A percentile compares a stretch with the other conserved stretches of the same genome.
phyloP scores from a whole-genome alignment of 2,329 filamentous ascomycete species.

The Colletotrichum cereale region DNA sequence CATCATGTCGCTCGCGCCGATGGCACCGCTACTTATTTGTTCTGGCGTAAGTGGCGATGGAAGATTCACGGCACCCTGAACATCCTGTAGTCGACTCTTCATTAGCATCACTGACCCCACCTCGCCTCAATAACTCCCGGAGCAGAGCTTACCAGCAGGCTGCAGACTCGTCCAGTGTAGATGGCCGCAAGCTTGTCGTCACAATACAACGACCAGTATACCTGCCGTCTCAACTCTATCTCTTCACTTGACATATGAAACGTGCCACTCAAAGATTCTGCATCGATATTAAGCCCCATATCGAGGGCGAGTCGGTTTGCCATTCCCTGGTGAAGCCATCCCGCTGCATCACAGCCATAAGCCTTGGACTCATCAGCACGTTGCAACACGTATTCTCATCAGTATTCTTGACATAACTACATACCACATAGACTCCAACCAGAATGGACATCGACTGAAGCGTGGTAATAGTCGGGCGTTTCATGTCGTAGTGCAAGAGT shows the following conservation, averaged over 20 bases:
- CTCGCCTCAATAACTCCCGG: background rate
- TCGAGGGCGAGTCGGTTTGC: slow-evolving; percentile 51
- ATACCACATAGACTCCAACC: slow-evolving; percentile 46
- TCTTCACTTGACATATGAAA: slow-evolving; percentile 45
- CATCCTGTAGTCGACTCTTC: slow-evolving; percentile 42
- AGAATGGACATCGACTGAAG: slow-evolving; percentile 52
- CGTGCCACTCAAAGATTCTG: slow-evolving; percentile 45
- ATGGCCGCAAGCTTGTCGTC: slow-evolving; percentile 51
- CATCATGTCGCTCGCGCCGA: slow-evolving; percentile 1
- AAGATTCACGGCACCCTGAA: slow-evolving; percentile 48
- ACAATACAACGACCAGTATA: slow-evolving; percentile 53
- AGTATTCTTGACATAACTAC: background rate
- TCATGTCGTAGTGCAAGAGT: slow-evolving; percentile 43
- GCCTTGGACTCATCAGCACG: slow-evolving; percentile 43
- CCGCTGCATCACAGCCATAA: slow-evolving; percentile 50
- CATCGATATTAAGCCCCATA: slow-evolving; percentile 54
- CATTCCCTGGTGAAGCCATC: slow-evolving; percentile 54
- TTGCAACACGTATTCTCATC: no score
- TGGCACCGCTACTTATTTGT: background rate
- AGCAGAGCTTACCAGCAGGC: slow-evolving; percentile 47
- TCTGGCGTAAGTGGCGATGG: slow-evolving; percentile 37
- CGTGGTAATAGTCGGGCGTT: slow-evolving; percentile 51
- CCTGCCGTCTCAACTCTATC: slow-evolving; percentile 49
- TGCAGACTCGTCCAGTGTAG: slow-evolving; percentile 52
- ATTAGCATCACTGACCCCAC: background rate